Percentiles rank a stretch among this genome's conserved stretches.
phyloP scores from a whole-genome alignment of 148 eudicot species.

The Bassia scoparia region DNA sequence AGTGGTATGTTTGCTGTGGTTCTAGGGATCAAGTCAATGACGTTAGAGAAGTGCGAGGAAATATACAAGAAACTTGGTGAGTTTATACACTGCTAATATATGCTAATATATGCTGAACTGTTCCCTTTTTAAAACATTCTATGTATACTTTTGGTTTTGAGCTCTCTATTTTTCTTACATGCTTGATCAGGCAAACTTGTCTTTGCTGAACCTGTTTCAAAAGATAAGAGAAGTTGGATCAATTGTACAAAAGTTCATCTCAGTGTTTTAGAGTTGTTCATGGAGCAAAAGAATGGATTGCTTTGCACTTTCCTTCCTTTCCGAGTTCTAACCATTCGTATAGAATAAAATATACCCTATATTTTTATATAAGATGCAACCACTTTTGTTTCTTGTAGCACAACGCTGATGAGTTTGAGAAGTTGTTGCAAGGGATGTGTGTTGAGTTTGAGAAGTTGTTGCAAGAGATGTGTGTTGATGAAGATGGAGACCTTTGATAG shows the following conservation, averaged over 20 bases:
- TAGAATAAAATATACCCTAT: constrained; percentile 12
- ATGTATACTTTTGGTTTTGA: background rate
- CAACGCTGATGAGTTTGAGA: constrained; percentile 98
- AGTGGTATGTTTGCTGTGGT: constrained; percentile 99
- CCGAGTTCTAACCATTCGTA: background rate
- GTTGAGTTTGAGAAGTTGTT: too few relatives aligned
- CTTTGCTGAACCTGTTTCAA: constrained; percentile 88
- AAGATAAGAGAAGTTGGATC: constrained; percentile 98
- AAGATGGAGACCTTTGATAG: constrained; percentile 95
- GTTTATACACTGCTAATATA: constrained; percentile 20
- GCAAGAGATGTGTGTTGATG: constrained; percentile 95
- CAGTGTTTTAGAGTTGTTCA: constrained; percentile 96
- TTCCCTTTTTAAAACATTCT: background rate
- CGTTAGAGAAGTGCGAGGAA: constrained; percentile 94
- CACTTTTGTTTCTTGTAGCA: constrained; percentile 72
- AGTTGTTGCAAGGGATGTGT: too few relatives aligned
- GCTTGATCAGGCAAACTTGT: constrained; percentile 78
- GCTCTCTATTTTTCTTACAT: constrained; percentile 5
- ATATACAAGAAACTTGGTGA: constrained; percentile 95
- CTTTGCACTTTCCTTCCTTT: background rate
- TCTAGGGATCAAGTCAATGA: constrained; percentile 85
- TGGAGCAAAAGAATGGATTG: constrained; percentile 83
- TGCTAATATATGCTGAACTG: constrained; percentile 7
- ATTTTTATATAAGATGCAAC: constrained; percentile 20
- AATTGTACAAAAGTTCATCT: constrained; percentile 94